A percentile compares a stretch with the other conserved stretches of the same genome.
These are phyloP conservation scores for Fomes fomentarius DNA, from an alignment of 1,284 basidiomycete species.

Conservation along the genomic window DNA sequence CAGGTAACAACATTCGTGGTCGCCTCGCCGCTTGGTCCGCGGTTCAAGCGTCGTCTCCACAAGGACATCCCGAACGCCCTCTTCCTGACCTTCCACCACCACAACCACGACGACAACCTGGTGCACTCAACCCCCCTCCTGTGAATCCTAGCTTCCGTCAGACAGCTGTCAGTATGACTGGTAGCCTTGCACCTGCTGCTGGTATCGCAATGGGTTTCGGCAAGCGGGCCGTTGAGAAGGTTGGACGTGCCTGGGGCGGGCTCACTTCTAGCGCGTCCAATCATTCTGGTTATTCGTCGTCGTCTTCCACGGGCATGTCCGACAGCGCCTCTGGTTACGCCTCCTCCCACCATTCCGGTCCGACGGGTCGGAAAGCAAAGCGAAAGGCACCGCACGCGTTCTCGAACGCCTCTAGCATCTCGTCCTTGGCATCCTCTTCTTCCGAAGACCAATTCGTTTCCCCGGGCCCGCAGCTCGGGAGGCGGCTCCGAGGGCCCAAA, in stretches of 20 bases:
- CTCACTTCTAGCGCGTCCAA: constrained; percentile 44
- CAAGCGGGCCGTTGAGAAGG: constrained; percentile 74
- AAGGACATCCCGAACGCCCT: constrained; percentile 24
- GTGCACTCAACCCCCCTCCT: constrained; percentile 25
- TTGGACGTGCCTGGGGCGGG: constrained; percentile 37
- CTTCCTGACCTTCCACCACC: constrained; percentile 25
- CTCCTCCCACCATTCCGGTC: constrained; percentile 41
- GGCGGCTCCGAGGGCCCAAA: constrained; percentile 55
- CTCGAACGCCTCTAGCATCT: constrained; percentile 61
- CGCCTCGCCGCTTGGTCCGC: constrained; percentile 55
- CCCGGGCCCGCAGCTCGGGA: constrained; percentile 57
- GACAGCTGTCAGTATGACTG: constrained; percentile 71
- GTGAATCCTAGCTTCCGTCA: constrained; percentile 49
- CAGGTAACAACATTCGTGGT: constrained; percentile 49
- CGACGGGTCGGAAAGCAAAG: constrained; percentile 37
- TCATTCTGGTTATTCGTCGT: constrained; percentile 43
- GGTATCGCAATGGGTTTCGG: constrained; percentile 59
- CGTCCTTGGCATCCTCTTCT: constrained; percentile 50
- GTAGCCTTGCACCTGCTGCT: constrained; percentile 66
- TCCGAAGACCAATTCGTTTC: constrained; percentile 48
- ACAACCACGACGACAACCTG: constrained; percentile 34
- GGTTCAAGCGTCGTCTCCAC: constrained; percentile 30
- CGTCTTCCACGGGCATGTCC: constrained; percentile 27
- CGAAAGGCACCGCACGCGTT: constrained; percentile 61
- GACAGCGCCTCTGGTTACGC: constrained; percentile 36